Evolutionary conservation across 805 yeast species (phyloP).

Genomic region (Yamadazyma laniorum): DNA sequence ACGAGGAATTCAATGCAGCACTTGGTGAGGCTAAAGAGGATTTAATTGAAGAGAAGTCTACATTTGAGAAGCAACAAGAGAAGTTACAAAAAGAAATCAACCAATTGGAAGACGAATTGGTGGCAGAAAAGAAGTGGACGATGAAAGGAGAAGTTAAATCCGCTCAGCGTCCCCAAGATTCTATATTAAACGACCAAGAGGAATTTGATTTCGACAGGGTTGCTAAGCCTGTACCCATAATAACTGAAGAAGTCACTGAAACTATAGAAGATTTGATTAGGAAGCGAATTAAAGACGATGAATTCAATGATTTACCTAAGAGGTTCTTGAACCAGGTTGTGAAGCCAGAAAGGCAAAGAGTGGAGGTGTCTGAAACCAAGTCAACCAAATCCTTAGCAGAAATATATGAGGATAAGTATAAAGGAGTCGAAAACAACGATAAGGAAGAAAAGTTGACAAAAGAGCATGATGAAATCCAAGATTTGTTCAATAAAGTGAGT

Average conservation of each 20-base stretch:
- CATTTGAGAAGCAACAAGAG: conserved; percentile 80
- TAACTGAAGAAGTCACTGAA: conserved; percentile 85
- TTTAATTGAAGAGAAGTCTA: conserved; percentile 57
- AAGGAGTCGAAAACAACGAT: conserved; percentile 44
- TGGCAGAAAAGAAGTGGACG: conserved; percentile 91
- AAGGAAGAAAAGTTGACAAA: conserved; percentile 62
- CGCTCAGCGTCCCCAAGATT: conserved; percentile 78
- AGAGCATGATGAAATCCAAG: conserved; percentile 76
- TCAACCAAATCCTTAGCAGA: conserved; percentile 88
- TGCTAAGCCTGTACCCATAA: conserved; percentile 93
- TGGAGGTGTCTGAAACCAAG: conserved; percentile 79
- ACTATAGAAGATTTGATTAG: conserved; percentile 84
- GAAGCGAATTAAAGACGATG: conserved; percentile 68
- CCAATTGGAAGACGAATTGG: conserved; percentile 78
- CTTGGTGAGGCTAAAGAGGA: conserved; percentile 63
- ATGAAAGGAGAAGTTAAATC: conserved; percentile 89
- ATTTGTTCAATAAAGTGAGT: conserved; percentile 57
- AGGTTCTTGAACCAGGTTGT: conserved; percentile 66
- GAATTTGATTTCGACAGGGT: conserved; percentile 88
- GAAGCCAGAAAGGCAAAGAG: conserved; percentile 43
- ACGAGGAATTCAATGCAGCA: conserved; percentile 61
- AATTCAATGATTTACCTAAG: conserved; percentile 83
- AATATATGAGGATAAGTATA: conserved; percentile 82
- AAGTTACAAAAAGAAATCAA: conserved; percentile 75
- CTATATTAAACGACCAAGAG: conserved; percentile 66